A percentile compares a stretch with the other conserved stretches of the same genome.
These are phyloP conservation scores for Schizophyllum commune DNA, from an alignment of 1,284 basidiomycete species.

Conservation along the genomic window DNA sequence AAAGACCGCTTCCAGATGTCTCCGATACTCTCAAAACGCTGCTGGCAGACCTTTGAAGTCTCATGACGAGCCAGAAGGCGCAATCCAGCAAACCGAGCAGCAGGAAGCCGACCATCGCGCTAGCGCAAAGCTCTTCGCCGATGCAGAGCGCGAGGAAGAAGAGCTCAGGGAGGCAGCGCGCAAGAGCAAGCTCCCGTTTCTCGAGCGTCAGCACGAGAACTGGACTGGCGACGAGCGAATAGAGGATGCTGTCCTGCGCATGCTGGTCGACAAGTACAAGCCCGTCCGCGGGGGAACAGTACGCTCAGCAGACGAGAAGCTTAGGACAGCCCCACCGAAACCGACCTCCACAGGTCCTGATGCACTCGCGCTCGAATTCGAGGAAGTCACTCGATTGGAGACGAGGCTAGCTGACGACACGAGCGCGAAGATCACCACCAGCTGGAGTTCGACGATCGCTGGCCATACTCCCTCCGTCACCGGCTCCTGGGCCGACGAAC, in stretches of 20 bases:
- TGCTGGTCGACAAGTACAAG: conserved; percentile 84
- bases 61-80: no score
- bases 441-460: neutral
- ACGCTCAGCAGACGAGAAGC: conserved; percentile 65
- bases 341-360: neutral
- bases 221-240: conserved; percentile 76
- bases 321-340: conserved; percentile 41
- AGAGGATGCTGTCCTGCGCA: conserved; percentile 69
- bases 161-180: conserved; percentile 23
- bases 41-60: no score
- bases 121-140: conserved; percentile 64
- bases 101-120: no score
- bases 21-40: no score
- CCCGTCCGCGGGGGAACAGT: conserved; percentile 61
- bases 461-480: conserved; percentile 4
- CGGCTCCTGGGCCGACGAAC: conserved; percentile 36
- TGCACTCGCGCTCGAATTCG: neutral
- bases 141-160: conserved; percentile 52
- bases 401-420: conserved; percentile 5
- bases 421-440: neutral
- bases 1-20: no score
- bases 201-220: conserved; percentile 43
- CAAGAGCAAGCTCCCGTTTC: conserved; percentile 17
- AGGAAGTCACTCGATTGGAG: neutral
- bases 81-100: no score